Conservation (phyloP, 345 rosid species). For the Populus alba region DNA sequence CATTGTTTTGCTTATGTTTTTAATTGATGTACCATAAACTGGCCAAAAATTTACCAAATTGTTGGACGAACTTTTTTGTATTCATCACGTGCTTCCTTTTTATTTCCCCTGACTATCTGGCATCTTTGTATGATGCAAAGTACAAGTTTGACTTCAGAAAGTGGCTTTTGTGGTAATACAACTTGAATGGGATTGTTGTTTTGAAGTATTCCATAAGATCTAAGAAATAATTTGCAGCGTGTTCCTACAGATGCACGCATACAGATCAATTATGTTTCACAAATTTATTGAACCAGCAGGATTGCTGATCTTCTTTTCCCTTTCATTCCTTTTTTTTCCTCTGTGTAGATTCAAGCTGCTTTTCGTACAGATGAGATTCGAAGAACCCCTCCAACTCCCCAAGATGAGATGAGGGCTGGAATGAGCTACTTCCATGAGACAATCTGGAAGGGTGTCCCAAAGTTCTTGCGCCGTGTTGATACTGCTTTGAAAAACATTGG, state of each 20-base stretch:
- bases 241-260: neutral
- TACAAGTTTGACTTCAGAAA: neutral
- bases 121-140: neutral
- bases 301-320: neutral
- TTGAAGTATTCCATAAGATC: neutral
- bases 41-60: neutral
- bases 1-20: neutral
- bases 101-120: neutral
- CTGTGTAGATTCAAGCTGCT: conserved; percentile 93
- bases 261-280: neutral
- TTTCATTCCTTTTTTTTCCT: neutral
- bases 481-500: conserved; percentile 97
- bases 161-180: neutral
- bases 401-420: conserved; percentile 99
- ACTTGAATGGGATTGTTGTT: neutral
- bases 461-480: conserved; percentile 96
- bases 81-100: neutral
- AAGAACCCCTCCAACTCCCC: conserved; percentile 97
- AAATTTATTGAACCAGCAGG: neutral
- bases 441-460: conserved; percentile 98
- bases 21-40: neutral
- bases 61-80: neutral
- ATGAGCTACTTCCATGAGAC: conserved; percentile 99
- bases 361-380: conserved; percentile 99
- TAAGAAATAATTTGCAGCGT: neutral